Evolutionary conservation across 176 grass and related monocot genomes (phyloP), one percentile per base, ranked within the genome.

Genomic region (Juncus effusus): DNA sequence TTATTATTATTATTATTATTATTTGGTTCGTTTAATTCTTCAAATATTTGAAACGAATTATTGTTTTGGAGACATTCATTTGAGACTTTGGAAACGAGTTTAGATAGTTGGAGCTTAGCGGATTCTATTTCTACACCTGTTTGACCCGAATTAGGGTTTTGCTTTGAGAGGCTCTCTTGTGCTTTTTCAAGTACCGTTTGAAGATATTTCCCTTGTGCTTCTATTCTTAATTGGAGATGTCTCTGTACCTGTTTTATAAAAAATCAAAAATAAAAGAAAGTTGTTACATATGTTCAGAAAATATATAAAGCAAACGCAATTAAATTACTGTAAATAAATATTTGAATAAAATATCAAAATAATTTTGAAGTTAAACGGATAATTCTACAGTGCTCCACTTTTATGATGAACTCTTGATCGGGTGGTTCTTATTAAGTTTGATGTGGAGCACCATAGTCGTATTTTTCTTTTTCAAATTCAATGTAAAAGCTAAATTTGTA

Each of bases 111-210:
- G 73, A 86, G 80, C 82, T 99, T 87, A 28, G 88, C 77, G 52
- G 85, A 80, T 89, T 93, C 85, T 67, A 87, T 19, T 89, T 93
- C 85, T 67, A 87, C n/a, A 36, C 68, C 77, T 19, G 74, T 51
- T 38, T 52, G 51, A 74, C 79, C 79, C 9, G 49, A 16, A 39
- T 79, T 87, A 55, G 69, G 59, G 62, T 64, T 80, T 74, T 90
- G 87, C 62, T 83, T 96, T 51, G 76, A 77, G 14, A 92, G 84
- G 45, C 87, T 87, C 63, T 91, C 93, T 66, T 91, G 88, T 40
- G 93, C 93, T 80, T 92, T 97, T 62, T 97, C 85, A 69, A 97
- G 77, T 76, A 97, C 82, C n/a, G 88, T 91, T 69, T 92, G 93
- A 55, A 97, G 76, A 61, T 97, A 97, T 63, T 82, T 91, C 12